Evolutionary conservation across 2,329 filamentous ascomycete genomes (phyloP).

Genomic region (Ascocoryne sarcoides): DNA sequence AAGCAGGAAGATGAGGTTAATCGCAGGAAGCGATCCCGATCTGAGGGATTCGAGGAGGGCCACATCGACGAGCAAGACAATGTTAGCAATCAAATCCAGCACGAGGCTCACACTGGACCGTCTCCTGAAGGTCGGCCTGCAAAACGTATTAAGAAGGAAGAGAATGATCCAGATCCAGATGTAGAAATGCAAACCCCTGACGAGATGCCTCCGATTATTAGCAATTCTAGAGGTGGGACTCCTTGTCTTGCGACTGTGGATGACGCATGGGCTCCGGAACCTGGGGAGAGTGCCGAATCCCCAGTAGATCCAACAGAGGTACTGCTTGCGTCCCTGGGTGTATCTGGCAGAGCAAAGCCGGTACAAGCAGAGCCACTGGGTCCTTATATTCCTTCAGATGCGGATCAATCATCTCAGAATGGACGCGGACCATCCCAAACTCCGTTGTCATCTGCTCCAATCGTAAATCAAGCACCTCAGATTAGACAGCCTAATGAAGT

Average conservation of each 20-base stretch:
- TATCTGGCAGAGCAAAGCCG: constrained; percentile 30
- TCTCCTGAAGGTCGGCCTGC: constrained; percentile 8
- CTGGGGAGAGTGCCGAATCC: constrained; percentile 20
- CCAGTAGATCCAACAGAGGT: constrained; percentile 24
- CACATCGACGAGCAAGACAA: constrained; percentile 13
- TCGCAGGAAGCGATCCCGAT: constrained; percentile 18
- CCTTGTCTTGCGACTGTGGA: constrained; percentile 18
- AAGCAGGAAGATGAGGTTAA: constrained; percentile 1
- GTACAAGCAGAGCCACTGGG: constrained; percentile 13
- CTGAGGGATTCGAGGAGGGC: constrained; percentile 8
- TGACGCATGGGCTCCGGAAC: constrained; percentile 27
- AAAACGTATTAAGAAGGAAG: constrained; percentile 22
- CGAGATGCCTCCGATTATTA: constrained; percentile 11
- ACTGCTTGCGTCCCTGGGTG: constrained; percentile 29
- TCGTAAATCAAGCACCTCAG: background rate
- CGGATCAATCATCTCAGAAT: constrained; percentile 4
- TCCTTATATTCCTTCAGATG: constrained; percentile 5
- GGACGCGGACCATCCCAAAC: constrained; percentile 4
- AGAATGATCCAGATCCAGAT: background rate
- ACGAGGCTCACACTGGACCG: constrained; percentile 6
- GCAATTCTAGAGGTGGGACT: constrained; percentile 14
- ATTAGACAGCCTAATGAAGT: background rate
- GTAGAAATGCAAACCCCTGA: constrained; percentile 5
- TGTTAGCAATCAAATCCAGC: constrained; percentile 9
- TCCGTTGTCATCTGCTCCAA: background rate